phyloP scores from a whole-genome alignment of 345 rosid species.

The Carallia pectinifolia region DNA sequence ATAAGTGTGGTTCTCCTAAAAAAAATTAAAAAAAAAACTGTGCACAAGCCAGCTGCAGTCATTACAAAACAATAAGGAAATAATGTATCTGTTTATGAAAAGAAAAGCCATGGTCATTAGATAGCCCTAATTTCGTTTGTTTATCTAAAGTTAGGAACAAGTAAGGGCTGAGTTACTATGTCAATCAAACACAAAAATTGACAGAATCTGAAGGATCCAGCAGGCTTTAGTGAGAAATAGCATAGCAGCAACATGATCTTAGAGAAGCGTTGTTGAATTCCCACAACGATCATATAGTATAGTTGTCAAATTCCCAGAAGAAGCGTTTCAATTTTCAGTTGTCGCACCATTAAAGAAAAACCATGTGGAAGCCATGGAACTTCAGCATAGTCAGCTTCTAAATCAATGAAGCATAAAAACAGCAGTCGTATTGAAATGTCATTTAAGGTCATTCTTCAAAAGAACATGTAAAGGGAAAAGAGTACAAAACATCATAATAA shows the following conservation, averaged over 20 bases:
- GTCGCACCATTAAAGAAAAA: constrained; percentile 3
- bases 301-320: constrained; percentile 4
- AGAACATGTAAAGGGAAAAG: no score
- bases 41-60: no score
- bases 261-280: background rate
- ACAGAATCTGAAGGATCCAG: background rate
- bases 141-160: background rate
- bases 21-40: no score
- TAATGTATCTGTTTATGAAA: background rate
- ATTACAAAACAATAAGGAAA: no score
- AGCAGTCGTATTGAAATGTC: no score
- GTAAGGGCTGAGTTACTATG: background rate
- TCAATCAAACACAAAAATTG: background rate
- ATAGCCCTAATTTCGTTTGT: background rate
- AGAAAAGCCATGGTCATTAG: background rate
- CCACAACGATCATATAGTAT: background rate
- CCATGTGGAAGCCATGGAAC: background rate
- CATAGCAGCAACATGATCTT: background rate
- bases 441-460: no score
- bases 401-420: no score
- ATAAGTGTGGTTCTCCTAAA: no score
- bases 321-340: constrained; percentile 4
- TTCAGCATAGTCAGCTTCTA: background rate
- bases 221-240: no score
- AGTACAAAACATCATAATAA: background rate